Evolutionary conservation across 2,329 filamentous ascomycete genomes (phyloP).

Genomic region (Fusarium subglutinans): DNA sequence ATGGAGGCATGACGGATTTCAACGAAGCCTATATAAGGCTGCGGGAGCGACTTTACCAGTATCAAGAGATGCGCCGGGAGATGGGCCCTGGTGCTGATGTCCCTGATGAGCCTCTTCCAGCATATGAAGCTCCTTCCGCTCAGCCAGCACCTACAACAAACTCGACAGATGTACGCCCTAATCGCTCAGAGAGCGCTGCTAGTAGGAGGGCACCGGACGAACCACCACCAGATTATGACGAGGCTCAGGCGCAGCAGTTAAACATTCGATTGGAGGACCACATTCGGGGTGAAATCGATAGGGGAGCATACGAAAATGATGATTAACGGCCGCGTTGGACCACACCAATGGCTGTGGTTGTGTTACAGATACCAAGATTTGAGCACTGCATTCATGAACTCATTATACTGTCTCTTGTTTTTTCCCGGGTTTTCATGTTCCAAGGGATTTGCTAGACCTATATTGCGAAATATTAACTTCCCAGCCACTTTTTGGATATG

Average conservation of each 20-base stretch:
- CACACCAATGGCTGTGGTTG: conserved; percentile 29
- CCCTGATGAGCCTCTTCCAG: conserved; percentile 86
- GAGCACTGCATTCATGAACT: conserved; percentile 34
- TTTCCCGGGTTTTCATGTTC: conserved; percentile 6
- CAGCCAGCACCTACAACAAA: conserved; percentile 42
- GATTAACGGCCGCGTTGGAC: conserved; percentile 37
- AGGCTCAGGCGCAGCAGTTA: conserved; percentile 79
- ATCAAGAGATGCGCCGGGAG: conserved; percentile 77
- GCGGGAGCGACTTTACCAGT: conserved; percentile 84
- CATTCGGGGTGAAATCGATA: conserved; percentile 77
- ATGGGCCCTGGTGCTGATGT: conserved; percentile 71
- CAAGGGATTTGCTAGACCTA: conserved; percentile 21
- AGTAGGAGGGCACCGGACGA: conserved; percentile 67
- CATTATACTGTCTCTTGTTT: conserved; percentile 29
- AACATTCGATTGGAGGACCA: conserved; percentile 72
- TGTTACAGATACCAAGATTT: conserved; percentile 37
- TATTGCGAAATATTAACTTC: background rate
- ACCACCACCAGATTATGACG: conserved; percentile 91
- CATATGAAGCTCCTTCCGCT: conserved; percentile 73
- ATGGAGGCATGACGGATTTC: conserved; percentile 95
- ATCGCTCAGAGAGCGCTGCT: conserved; percentile 49
- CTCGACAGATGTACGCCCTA: conserved; percentile 38
- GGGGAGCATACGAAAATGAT: conserved; percentile 50
- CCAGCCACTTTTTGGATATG: background rate
- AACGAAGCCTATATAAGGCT: conserved; percentile 83